Base-by-base conservation (phyloP, 2,329 filamentous ascomycete species). In the Pleurostoma richardsiae region DNA sequence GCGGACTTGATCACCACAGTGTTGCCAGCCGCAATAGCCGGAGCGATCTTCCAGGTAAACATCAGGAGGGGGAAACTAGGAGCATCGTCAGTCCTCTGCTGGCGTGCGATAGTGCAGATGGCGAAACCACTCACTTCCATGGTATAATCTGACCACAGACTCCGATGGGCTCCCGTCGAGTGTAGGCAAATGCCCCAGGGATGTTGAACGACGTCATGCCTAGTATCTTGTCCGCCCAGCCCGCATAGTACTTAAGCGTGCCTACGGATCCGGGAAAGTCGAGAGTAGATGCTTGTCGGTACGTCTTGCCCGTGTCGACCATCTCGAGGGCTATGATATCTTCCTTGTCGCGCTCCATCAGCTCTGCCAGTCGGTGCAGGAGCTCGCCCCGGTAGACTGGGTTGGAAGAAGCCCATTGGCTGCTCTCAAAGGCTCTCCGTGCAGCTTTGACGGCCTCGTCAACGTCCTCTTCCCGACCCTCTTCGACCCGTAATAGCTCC, bases 171-270 rank as follows among this genome's bases (percentile, higher is more conserved):
- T 90, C 83, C 33, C 81, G 79, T 29, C 90, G 70, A 0, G 86
- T 90, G 55, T 91, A 91, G 2, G 84, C 85, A 52, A 91, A 78
- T 62, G 90, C 91, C 11, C 74, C 68, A 0, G 74, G 71, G 0
- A 76, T 80, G 0, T 84, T 88, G 48, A 84, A 81, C 54, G 91
- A 89, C 8, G 86, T 86, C 59, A 88, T 81, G 10, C 88, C 88
- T 52, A 85, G 81, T 42, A 89, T 81, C 70, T 91, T 91, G 66
- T 91, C 87, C 27, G 86, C 85, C 66, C 80, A 91, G 30, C 88
- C 87, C 40, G 5, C 62, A 68, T 8, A 86, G 57, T 59, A 85
- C 82, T 43, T 82, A 80, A 40, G 70, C 72, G 26, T 79, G 57
- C 0, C 11, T 10, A 26, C 27, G 27, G 81, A 72, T 26, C 82